Percentiles rank a stretch among this genome's conserved stretches.
Conservation (phyloP, 192 early-diverging fungal genomes). For the Coemansia javaensis region DNA sequence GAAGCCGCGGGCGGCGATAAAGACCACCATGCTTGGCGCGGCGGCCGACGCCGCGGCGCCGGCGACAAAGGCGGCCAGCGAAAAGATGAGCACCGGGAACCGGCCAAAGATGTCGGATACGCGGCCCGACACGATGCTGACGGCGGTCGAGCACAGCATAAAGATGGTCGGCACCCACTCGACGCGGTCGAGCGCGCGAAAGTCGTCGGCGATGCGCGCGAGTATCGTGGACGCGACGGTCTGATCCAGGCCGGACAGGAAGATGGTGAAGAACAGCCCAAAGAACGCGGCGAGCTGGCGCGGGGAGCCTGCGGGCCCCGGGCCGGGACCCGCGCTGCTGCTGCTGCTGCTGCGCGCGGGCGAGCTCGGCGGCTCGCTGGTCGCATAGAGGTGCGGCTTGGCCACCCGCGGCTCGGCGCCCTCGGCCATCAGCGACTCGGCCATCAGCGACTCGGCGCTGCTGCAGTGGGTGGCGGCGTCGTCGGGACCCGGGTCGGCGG, state of each 20-base stretch:
- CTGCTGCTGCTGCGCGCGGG: too few species aligned
- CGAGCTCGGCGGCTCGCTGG: too few species aligned
- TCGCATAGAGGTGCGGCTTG: neutral
- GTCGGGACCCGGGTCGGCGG: neutral
- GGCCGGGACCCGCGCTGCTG: too few species aligned
- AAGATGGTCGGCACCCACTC: constrained; percentile 86
- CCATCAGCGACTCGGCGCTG: constrained; percentile 22
- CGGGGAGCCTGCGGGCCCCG: neutral
- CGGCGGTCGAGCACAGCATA: constrained; percentile 63
- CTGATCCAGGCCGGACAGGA: constrained; percentile 78
- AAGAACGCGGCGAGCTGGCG: constrained; percentile 19
- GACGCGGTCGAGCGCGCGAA: constrained; percentile 62
- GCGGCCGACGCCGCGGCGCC: constrained; percentile 41
- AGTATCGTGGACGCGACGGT: constrained; percentile 84
- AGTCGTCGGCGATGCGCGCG: constrained; percentile 70
- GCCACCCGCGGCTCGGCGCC: neutral
- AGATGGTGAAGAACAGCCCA: constrained; percentile 61
- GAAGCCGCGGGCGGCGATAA: constrained; percentile 68
- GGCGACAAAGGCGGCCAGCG: constrained; percentile 38
- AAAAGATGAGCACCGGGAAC: constrained; percentile 31
- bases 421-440: constrained; percentile 1
- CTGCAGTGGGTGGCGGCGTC: neutral
- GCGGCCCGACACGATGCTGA: constrained; percentile 78
- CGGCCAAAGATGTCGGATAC: constrained; percentile 76
- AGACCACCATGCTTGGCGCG: constrained; percentile 44